Percentiles rank a stretch among this genome's conserved stretches.
Conservation (phyloP, 2,329 filamentous ascomycete genomes). For the Fusarium subtropicale region DNA sequence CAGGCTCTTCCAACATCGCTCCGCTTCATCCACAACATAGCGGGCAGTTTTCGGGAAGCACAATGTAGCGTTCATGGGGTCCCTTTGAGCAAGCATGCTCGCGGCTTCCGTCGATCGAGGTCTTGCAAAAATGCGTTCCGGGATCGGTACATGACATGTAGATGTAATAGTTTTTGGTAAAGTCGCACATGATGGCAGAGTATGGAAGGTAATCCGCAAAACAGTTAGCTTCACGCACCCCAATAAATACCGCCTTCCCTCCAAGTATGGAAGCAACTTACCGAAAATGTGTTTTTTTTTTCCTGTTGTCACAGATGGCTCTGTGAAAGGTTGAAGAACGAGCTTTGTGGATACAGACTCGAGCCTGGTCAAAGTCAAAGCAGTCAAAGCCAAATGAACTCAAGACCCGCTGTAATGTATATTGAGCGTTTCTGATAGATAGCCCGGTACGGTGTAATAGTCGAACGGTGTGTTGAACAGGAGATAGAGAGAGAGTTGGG, state of each 20-base stretch:
- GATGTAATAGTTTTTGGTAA: conserved; percentile 82
- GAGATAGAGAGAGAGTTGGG: conserved; percentile 9
- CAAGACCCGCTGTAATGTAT: conserved; percentile 8
- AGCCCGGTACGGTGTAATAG: not conserved
- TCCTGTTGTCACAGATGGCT: not conserved
- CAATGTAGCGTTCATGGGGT: conserved; percentile 80
- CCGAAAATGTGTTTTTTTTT: not conserved
- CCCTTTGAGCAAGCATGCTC: conserved; percentile 69
- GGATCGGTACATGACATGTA: conserved; percentile 78
- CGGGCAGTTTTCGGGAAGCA: conserved; percentile 71
- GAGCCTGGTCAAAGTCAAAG: not conserved
- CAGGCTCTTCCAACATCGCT: conserved; percentile 1
- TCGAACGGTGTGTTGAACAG: conserved; percentile 5
- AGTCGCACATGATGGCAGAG: conserved; percentile 65
- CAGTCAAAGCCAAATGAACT: not conserved
- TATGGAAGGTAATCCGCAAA: not conserved
- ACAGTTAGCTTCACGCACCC: not conserved
- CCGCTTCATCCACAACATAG: conserved; percentile 55
- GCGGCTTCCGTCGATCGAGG: conserved; percentile 73
- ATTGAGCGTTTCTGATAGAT: not conserved
- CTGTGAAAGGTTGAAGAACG: not conserved
- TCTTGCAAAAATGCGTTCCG: conserved; percentile 76
- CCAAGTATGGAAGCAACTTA: not conserved
- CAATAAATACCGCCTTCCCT: not conserved
- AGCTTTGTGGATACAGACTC: not conserved